phyloP scores from a whole-genome alignment of 495 filamentous ascomycete species.

The Aspergillus panamensis region DNA sequence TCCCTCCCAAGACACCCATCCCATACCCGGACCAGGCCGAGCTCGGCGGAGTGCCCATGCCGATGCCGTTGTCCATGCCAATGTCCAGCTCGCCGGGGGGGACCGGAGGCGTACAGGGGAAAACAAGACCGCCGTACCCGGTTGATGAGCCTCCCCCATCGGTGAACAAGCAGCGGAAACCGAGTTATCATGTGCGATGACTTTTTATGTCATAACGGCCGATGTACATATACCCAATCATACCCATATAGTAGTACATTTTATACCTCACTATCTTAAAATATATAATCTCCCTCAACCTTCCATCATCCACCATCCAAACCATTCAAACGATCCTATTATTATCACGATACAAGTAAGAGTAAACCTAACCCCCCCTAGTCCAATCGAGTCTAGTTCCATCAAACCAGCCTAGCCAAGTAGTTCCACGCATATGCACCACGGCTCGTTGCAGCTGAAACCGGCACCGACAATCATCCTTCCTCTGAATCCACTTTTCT shows the following conservation, averaged over 20 bases:
- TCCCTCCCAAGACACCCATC: slow-evolving; percentile 83
- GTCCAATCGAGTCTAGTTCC: too few relatives aligned
- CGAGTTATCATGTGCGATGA: slow-evolving; percentile 60
- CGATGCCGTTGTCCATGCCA: slow-evolving; percentile 28
- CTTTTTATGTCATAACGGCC: not conserved
- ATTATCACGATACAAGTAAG: too few relatives aligned
- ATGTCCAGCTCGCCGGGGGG: slow-evolving; percentile 11
- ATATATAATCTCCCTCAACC: too few relatives aligned
- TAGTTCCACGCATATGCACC: slow-evolving; percentile 26
- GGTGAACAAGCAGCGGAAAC: slow-evolving; percentile 83
- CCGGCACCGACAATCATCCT: slow-evolving; percentile 4
- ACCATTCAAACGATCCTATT: too few relatives aligned
- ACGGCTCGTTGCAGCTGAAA: slow-evolving; percentile 31
- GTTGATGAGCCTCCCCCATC: slow-evolving; percentile 76
- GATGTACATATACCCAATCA: slow-evolving; percentile 2
- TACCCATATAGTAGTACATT: not conserved
- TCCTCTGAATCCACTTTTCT: too few relatives aligned
- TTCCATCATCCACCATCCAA: too few relatives aligned
- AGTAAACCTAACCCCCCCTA: too few relatives aligned
- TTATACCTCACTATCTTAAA: too few relatives aligned
- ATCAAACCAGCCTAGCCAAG: too few relatives aligned
- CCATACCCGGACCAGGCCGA: slow-evolving; percentile 44
- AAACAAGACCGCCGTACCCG: slow-evolving; percentile 66
- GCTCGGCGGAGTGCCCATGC: slow-evolving; percentile 34
- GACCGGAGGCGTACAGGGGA: slow-evolving; percentile 21